Evolutionary conservation across 495 filamentous ascomycete genomes (phyloP).

Genomic region (Xylaria venustula): DNA sequence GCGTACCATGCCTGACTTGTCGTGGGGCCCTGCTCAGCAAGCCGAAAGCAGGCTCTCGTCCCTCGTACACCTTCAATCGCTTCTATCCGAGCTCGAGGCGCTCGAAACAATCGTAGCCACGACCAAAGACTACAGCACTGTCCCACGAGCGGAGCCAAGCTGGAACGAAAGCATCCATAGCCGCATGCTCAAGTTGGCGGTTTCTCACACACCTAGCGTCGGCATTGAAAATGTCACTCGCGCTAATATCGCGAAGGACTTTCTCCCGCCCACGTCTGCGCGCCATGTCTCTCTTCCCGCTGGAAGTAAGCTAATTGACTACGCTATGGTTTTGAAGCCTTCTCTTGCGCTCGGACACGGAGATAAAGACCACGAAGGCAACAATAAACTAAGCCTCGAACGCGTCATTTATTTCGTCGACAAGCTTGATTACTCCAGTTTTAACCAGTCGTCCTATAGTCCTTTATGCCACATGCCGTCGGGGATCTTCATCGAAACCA

Average conservation of each 20-base stretch:
- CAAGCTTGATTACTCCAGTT: neutral
- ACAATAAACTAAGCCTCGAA: neutral
- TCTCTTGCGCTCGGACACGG: too few species aligned
- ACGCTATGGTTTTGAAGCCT: neutral
- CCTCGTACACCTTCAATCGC: too few species aligned
- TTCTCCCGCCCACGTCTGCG: neutral
- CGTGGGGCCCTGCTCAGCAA: too few species aligned
- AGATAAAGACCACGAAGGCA: too few species aligned
- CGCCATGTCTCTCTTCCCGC: neutral
- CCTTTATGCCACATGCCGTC: neutral
- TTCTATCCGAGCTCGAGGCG: neutral
- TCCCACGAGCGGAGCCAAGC: neutral
- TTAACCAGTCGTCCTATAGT: neutral
- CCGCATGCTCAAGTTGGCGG: neutral
- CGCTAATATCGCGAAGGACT: neutral
- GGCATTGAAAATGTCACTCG: neutral
- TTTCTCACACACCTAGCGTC: neutral
- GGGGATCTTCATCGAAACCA: neutral
- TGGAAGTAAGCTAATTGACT: neutral
- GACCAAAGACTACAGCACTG: neutral
- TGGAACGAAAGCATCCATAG: neutral
- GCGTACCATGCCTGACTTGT: too few species aligned
- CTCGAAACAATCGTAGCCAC: neutral
- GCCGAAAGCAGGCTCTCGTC: too few species aligned
- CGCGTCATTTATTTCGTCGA: neutral